Evolutionary conservation across 176 grass and related monocot genomes (phyloP).

Genomic region (Typha latifolia): DNA sequence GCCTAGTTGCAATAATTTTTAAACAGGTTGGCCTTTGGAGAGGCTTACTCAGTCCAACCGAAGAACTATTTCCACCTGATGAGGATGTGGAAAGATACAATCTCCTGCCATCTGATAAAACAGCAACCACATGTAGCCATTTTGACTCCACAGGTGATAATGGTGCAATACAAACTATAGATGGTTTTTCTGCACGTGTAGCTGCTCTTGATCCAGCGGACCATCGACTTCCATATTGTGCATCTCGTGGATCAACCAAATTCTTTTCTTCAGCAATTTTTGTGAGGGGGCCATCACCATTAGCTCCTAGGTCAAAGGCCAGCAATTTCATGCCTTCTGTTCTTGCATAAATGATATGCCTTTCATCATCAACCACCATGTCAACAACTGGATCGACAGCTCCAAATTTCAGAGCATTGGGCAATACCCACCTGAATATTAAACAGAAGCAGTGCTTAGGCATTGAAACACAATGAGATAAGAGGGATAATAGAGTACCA

Average conservation of each 20-base stretch:
- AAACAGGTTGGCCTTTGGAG: constrained; percentile 77
- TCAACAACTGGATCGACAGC: constrained; percentile 83
- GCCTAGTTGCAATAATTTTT: constrained; percentile 87
- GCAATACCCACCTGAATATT: constrained; percentile 78
- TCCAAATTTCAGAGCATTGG: constrained; percentile 90
- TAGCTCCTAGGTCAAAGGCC: constrained; percentile 81
- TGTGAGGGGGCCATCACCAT: constrained; percentile 57
- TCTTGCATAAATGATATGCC: constrained; percentile 76
- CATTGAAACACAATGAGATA: background rate
- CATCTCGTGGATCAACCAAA: constrained; percentile 76
- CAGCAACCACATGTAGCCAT: constrained; percentile 78
- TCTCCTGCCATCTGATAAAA: constrained; percentile 95
- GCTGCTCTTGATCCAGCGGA: constrained; percentile 42
- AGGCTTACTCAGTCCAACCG: constrained; percentile 60
- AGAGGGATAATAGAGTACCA: background rate
- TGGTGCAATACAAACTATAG: constrained; percentile 69
- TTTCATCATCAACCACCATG: constrained; percentile 91
- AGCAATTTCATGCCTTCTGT: constrained; percentile 87
- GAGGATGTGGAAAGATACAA: constrained; percentile 61
- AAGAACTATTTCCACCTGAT: constrained; percentile 55
- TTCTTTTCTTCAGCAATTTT: constrained; percentile 94
- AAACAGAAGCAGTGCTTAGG: constrained; percentile 16
- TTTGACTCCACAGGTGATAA: constrained; percentile 79
- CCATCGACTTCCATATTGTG: constrained; percentile 50
- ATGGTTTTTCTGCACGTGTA: constrained; percentile 50